These are phyloP conservation scores for Talaromyces proteolyticus DNA, from an alignment of 495 filamentous ascomycete genomes.

Conservation along the genomic window DNA sequence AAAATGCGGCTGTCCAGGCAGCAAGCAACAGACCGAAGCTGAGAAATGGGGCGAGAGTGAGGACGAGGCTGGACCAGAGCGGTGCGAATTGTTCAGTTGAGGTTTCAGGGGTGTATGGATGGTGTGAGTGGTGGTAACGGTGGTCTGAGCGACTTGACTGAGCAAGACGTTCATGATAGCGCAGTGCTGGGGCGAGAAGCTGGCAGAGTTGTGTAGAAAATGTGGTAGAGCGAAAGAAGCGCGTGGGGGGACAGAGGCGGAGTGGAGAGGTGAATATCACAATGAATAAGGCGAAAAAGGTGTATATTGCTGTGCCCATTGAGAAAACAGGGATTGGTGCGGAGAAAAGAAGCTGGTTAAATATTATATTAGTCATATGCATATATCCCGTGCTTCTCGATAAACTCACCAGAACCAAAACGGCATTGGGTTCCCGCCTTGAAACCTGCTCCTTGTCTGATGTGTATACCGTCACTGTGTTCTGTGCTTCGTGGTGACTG, in stretches of 20 bases:
- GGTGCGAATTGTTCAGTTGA: slow-evolving; percentile 23
- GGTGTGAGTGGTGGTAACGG: slow-evolving; percentile 23
- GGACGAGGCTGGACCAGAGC: slow-evolving; percentile 38
- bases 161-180: slow-evolving; percentile 37
- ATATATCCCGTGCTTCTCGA: not conserved
- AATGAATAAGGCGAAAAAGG: slow-evolving; percentile 34
- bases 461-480: slow-evolving; percentile 4
- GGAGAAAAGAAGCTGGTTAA: slow-evolving; percentile 42
- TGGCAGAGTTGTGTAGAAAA: slow-evolving; percentile 32
- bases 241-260: slow-evolving; percentile 32
- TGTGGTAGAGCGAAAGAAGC: slow-evolving; percentile 29
- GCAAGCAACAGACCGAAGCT: slow-evolving; percentile 47
- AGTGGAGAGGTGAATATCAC: slow-evolving; percentile 36
- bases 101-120: slow-evolving; percentile 13
- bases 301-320: slow-evolving; percentile 33
- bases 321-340: slow-evolving; percentile 41
- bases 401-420: slow-evolving; percentile 20
- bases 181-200: slow-evolving; percentile 35
- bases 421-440: slow-evolving; percentile 13
- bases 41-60: slow-evolving; percentile 48
- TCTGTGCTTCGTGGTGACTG: not conserved
- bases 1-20: slow-evolving; percentile 55
- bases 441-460: slow-evolving; percentile 6
- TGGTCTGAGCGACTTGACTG: slow-evolving; percentile 26
- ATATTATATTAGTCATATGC: not conserved